Conservation (phyloP, 192 early-diverging fungal species). For the Umbelopsis vinacea region DNA sequence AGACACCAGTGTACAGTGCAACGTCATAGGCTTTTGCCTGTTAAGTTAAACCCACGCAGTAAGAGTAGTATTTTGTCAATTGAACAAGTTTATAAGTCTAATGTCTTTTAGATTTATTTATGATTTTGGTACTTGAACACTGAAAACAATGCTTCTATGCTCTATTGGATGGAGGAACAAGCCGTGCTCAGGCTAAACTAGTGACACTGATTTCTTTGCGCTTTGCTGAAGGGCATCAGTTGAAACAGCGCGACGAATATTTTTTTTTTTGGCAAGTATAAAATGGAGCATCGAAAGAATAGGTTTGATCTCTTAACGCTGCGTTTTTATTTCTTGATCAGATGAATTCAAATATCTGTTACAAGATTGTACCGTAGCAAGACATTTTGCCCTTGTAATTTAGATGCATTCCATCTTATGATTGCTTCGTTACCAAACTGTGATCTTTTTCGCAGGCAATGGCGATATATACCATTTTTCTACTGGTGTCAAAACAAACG, state of each 20-base stretch:
- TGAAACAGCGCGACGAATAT: neutral
- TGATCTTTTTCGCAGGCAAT: slow-evolving; percentile 5
- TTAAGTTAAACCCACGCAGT: too few species aligned
- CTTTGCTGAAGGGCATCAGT: neutral
- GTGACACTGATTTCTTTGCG: too few species aligned
- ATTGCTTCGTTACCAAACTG: neutral
- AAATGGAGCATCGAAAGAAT: too few species aligned
- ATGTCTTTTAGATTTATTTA: too few species aligned
- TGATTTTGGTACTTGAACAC: too few species aligned
- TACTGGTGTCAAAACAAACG: neutral
- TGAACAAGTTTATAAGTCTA: too few species aligned
- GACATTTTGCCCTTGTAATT: neutral
- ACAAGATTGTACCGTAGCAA: slow-evolving; percentile 17
- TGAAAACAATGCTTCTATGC: too few species aligned
- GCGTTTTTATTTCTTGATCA: slow-evolving; percentile 24
- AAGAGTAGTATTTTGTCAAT: too few species aligned
- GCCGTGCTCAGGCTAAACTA: too few species aligned
- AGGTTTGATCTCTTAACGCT: neutral
- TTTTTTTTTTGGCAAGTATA: too few species aligned
- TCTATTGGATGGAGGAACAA: too few species aligned
- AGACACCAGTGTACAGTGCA: neutral
- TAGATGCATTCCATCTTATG: neutral
- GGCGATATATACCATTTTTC: neutral
- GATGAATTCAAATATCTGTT: slow-evolving; percentile 12
- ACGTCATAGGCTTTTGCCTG: neutral